Base-by-base conservation (phyloP, 2,329 filamentous ascomycete species). In the Colletotrichum siamense region DNA sequence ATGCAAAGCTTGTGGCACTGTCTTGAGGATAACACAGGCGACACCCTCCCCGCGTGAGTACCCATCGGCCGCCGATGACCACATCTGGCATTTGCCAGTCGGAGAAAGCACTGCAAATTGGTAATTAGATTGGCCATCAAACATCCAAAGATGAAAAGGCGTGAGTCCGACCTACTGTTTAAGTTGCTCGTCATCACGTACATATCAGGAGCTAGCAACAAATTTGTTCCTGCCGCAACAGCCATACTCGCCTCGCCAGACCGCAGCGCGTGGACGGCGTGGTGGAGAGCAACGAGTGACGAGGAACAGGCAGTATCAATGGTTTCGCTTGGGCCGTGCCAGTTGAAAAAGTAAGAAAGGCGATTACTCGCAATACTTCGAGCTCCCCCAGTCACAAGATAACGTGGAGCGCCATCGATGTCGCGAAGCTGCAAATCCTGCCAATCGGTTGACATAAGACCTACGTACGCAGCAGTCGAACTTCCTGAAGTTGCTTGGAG, bases 21-120 rank as follows among this genome's bases (percentile, higher is more conserved):
- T 80, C 78, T 91, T 92, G 8, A 92, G 76, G 1, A 90, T 79
- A 0, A 91, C 78, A 0, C 83, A 81, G 1, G 85, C 87, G 9
- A 89, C 79, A 2, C 89, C 90, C 52, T 92, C 90, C 8, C 89
- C 90, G 0, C 90, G 84, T 8, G 84, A 88, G 77, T 91, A 91
- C 1, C 90, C 90, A 78, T 90, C 82, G 0, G 88, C 90, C 4
- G 79, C 80, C 6, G 80, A 81, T 77, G 88, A 86, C 82, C 84
- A 89, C 81, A 86, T 86, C 6, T 81, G 80, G 67, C 80, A 85
- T 12, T 80, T 79, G 10, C 84, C 83, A 1, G 78, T 82, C 1
- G 85, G 81, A 6, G 84, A 86, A 7, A 88, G 78, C 82, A 87
- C 65, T 68, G n/a, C 8, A 16, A 18, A 16, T n/a, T 22, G 3